Evolutionary conservation across 805 yeast genomes (phyloP).

Genomic region (Zygosaccharomyces rouxii): DNA sequence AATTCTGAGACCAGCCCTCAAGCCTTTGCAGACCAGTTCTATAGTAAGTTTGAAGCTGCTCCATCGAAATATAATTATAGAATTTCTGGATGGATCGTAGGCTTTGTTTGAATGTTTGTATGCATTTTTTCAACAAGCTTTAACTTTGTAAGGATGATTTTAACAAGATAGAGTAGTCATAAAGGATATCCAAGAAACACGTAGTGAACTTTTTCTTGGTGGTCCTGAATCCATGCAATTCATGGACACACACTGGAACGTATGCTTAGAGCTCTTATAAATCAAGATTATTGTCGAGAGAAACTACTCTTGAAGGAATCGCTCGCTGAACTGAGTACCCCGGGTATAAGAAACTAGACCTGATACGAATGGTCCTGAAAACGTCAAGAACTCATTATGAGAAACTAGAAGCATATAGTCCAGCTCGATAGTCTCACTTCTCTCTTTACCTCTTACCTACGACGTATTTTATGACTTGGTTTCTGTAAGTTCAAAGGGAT

Average conservation of each 20-base stretch:
- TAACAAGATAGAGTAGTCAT: neutral
- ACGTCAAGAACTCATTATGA: neutral
- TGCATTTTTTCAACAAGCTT: neutral
- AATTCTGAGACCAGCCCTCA: neutral
- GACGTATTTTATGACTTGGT: conserved; percentile 2
- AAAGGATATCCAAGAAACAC: neutral
- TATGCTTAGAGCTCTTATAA: too few relatives aligned
- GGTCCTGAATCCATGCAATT: neutral
- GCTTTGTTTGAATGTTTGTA: neutral
- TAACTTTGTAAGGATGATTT: neutral
- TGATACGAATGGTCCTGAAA: neutral
- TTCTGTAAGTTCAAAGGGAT: conserved; percentile 1
- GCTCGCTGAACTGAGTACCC: neutral
- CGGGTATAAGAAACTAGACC: neutral
- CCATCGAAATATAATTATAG: neutral
- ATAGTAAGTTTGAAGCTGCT: neutral
- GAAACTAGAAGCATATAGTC: too few relatives aligned
- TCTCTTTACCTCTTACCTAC: neutral
- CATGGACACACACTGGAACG: too few relatives aligned
- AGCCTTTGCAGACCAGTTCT: neutral
- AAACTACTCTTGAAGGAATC: too few relatives aligned
- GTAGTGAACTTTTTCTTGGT: neutral
- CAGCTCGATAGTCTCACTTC: neutral
- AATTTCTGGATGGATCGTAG: neutral
- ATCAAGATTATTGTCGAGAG: too few relatives aligned